Evolutionary conservation across 176 grass and related monocot genomes (phyloP).

Genomic region (Oryza brachyantha): DNA sequence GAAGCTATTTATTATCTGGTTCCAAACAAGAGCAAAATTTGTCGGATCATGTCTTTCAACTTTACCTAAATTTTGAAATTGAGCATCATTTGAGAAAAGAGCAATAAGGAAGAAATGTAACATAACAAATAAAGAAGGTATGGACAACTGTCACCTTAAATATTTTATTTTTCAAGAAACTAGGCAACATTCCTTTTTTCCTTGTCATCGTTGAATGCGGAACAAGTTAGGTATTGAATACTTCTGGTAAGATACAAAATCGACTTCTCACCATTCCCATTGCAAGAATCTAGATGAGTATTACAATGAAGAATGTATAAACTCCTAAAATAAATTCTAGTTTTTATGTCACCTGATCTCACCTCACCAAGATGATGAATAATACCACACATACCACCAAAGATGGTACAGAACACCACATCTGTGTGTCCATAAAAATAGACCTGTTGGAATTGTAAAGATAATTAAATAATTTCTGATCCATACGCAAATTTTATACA

Average conservation of each 20-base stretch:
- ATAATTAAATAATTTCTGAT: constrained; percentile 7
- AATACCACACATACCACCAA: constrained; percentile 93
- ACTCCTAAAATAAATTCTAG: constrained; percentile 14
- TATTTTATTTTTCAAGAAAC: constrained; percentile 75
- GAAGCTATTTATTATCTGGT: constrained; percentile 81
- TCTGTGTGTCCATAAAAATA: constrained; percentile 99
- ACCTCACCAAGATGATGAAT: constrained; percentile 97
- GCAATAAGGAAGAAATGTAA: constrained; percentile 4
- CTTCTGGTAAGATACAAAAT: constrained; percentile 78
- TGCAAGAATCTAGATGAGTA: constrained; percentile 73
- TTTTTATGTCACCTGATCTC: constrained; percentile 30
- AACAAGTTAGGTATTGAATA: constrained; percentile 79
- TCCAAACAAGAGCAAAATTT: constrained; percentile 90
- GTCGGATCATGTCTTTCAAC: constrained; percentile 62
- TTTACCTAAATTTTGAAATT: constrained; percentile 57
- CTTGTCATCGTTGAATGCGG: constrained; percentile 56
- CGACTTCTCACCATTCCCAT: constrained; percentile 98
- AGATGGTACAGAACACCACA: constrained; percentile 98
- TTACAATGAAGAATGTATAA: too few relatives aligned
- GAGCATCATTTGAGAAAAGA: constrained; percentile 24
- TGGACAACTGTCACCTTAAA: constrained; percentile 68
- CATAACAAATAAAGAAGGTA: constrained; percentile 4
- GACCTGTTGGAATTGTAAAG: constrained; percentile 59
- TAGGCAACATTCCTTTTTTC: constrained; percentile 52
- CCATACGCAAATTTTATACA: constrained; percentile 22